These are phyloP conservation scores for Bremia lactucae DNA, from an alignment of 352 stramenopile species.

Conservation along the genomic window DNA sequence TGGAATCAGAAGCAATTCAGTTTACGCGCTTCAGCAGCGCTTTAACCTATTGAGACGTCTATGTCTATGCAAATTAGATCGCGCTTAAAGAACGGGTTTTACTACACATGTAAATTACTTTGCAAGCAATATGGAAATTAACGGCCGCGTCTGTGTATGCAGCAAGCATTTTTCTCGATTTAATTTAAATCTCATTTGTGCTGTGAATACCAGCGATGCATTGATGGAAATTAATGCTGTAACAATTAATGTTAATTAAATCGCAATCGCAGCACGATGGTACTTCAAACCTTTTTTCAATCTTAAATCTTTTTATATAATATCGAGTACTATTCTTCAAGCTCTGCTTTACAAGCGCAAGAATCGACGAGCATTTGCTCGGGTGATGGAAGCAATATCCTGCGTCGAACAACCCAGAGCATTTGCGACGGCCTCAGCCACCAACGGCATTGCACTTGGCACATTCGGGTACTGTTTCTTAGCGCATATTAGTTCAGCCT, in stretches of 20 bases:
- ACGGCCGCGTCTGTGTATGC: neutral
- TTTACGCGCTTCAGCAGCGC: slow-evolving; percentile 22
- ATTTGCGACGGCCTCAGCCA: slow-evolving; percentile 46
- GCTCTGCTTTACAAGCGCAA: slow-evolving; percentile 27
- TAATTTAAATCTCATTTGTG: no score
- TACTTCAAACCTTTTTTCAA: no score
- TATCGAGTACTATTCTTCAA: no score
- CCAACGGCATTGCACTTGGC: slow-evolving; percentile 44
- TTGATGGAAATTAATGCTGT: no score
- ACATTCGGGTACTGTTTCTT: slow-evolving; percentile 80
- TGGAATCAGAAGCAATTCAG: slow-evolving; percentile 15
- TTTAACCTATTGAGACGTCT: slow-evolving; percentile 18
- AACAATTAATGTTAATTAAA: no score
- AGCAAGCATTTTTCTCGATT: no score
- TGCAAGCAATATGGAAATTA: no score
- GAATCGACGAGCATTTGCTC: slow-evolving; percentile 61
- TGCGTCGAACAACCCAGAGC: slow-evolving; percentile 31
- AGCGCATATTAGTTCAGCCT: slow-evolving; percentile 16
- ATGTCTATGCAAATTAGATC: slow-evolving; percentile 18
- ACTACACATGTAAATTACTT: no score
- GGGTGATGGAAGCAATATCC: slow-evolving; percentile 52
- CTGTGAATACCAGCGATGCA: no score
- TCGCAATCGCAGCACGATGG: no score
- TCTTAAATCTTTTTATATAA: no score
- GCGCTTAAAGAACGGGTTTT: slow-evolving; percentile 7